phyloP scores from a whole-genome alignment of 2,329 filamentous ascomycete genomes.

The Didymella lethalis region DNA sequence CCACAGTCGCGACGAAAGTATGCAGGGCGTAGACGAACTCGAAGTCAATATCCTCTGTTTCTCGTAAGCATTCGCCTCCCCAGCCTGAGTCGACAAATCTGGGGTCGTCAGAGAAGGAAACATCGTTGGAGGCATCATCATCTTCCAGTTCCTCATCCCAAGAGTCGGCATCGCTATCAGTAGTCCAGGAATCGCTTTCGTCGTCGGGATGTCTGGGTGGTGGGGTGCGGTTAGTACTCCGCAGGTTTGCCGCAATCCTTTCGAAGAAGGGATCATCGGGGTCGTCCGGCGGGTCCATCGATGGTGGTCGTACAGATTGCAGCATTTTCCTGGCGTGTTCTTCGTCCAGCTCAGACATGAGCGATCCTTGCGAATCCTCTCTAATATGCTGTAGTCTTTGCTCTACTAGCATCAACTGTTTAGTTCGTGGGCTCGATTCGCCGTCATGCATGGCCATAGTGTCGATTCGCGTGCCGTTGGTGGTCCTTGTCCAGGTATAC shows the following conservation, averaged over 20 bases:
- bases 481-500: constrained; percentile 51
- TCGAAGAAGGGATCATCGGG: constrained; percentile 30
- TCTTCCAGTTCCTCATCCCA: constrained; percentile 46
- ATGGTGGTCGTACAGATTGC: constrained; percentile 54
- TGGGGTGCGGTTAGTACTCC: constrained; percentile 24
- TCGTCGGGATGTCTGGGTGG: constrained; percentile 20
- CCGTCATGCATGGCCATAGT: constrained; percentile 5
- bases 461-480: constrained; percentile 16
- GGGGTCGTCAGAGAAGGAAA: constrained; percentile 64
- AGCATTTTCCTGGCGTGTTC: constrained; percentile 51
- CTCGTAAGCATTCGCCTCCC: constrained; percentile 85
- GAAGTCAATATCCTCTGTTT: constrained; percentile 98
- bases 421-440: constrained; percentile 34
- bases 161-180: constrained; percentile 50
- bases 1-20: constrained; percentile 96
- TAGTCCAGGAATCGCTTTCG: constrained; percentile 45
- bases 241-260: background rate
- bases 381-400: constrained; percentile 30
- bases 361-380: constrained; percentile 43
- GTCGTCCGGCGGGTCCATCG: constrained; percentile 28
- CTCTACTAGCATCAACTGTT: constrained; percentile 18
- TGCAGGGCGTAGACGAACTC: constrained; percentile 98
- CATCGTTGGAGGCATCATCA: constrained; percentile 68
- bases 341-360: constrained; percentile 45
- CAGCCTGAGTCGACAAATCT: constrained; percentile 75